These are phyloP conservation scores for Amylocarpus encephaloides DNA, from an alignment of 2,329 filamentous ascomycete genomes.

Conservation along the genomic window DNA sequence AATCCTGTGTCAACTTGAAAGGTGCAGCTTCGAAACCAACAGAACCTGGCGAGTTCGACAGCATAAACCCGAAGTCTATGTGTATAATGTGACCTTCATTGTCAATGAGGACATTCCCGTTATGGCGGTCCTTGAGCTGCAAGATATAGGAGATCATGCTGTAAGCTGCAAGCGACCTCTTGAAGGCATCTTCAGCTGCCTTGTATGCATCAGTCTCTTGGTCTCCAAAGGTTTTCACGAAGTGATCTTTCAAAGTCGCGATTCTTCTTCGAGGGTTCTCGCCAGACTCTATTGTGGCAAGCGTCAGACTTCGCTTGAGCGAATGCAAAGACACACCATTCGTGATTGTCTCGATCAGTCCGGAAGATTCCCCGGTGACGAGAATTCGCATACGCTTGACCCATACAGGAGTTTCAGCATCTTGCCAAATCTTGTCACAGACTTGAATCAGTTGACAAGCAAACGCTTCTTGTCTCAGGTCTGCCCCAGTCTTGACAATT, in stretches of 20 bases:
- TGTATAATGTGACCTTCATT: slow-evolving; percentile 82
- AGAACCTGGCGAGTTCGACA: slow-evolving; percentile 77
- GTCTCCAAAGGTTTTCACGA: slow-evolving; percentile 70
- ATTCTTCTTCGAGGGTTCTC: slow-evolving; percentile 69
- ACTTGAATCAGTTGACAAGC: slow-evolving; percentile 78
- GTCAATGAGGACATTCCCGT: slow-evolving; percentile 80
- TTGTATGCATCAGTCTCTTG: slow-evolving; percentile 62
- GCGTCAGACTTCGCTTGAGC: slow-evolving; percentile 72
- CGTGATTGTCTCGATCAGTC: slow-evolving; percentile 81
- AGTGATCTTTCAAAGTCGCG: slow-evolving; percentile 75
- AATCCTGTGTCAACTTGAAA: slow-evolving; percentile 81
- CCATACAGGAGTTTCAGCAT: slow-evolving; percentile 73
- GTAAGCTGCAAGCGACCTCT: slow-evolving; percentile 75
- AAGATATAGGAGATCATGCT: slow-evolving; percentile 79
- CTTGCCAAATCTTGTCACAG: slow-evolving; percentile 75
- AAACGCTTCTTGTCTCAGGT: slow-evolving; percentile 79
- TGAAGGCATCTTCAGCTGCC: slow-evolving; percentile 71
- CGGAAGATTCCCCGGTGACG: slow-evolving; percentile 77
- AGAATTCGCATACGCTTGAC: slow-evolving; percentile 83
- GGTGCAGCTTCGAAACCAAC: slow-evolving; percentile 83
- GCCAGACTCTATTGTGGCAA: slow-evolving; percentile 66
- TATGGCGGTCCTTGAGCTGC: slow-evolving; percentile 80
- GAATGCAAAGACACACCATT: slow-evolving; percentile 85
- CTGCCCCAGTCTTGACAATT: slow-evolving; percentile 80
- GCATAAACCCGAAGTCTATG: slow-evolving; percentile 87